Evolutionary conservation across 2,329 filamentous ascomycete species (phyloP).

Genomic region (Ascomycota sp.): DNA sequence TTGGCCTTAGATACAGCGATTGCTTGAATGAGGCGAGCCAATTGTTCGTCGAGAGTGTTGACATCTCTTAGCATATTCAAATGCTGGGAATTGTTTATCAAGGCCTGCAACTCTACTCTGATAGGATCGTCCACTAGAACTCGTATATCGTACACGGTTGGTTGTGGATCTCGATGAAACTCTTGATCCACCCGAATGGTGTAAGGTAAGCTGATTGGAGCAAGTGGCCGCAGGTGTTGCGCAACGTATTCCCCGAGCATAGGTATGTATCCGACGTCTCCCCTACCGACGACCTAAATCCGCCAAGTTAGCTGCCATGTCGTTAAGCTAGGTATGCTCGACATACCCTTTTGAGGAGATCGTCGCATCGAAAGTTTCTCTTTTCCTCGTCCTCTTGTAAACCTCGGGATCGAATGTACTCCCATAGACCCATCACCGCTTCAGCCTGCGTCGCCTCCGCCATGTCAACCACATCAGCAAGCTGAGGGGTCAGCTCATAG

Average conservation of each 20-base stretch:
- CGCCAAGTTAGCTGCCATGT: conserved; percentile 1
- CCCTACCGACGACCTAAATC: conserved; percentile 48
- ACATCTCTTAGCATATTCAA: conserved; percentile 58
- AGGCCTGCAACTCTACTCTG: conserved; percentile 40
- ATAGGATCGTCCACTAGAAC: conserved; percentile 72
- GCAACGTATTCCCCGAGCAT: conserved; percentile 64
- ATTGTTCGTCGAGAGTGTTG: conserved; percentile 58
- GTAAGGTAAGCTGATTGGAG: conserved; percentile 69
- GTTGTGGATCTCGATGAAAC: conserved; percentile 52
- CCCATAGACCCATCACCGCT: conserved; percentile 81
- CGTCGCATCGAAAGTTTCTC: conserved; percentile 78
- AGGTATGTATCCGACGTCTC: conserved; percentile 68
- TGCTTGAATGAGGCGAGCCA: conserved; percentile 66
- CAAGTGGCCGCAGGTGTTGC: conserved; percentile 56
- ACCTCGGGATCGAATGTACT: conserved; percentile 72
- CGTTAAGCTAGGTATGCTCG: neutral
- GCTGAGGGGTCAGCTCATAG: conserved; percentile 55
- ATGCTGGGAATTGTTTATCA: conserved; percentile 51
- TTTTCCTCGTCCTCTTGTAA: conserved; percentile 92
- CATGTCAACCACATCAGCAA: conserved; percentile 73
- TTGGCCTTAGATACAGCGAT: conserved; percentile 74
- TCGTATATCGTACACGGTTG: conserved; percentile 78
- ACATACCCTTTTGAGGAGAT: conserved; percentile 53
- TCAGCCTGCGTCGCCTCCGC: conserved; percentile 73
- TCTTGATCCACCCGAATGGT: conserved; percentile 83